Conservation (phyloP, 2,329 filamentous ascomycete genomes). For the Aspergillus thermomutatus region DNA sequence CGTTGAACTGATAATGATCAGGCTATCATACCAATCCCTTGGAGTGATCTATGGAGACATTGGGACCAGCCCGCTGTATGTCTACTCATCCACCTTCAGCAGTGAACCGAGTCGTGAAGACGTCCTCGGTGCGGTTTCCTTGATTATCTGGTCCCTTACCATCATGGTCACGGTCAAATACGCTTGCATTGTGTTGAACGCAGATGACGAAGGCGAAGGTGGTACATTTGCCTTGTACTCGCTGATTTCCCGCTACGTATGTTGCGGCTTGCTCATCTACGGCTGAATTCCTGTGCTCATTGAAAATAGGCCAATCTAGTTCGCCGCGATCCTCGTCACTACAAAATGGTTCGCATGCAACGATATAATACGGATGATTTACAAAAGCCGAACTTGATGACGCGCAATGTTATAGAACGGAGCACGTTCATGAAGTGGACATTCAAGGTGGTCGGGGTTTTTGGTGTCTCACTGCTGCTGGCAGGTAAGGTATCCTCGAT, state of each 20-base stretch:
- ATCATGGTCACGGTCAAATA: slow-evolving; percentile 59
- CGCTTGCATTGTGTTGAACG: slow-evolving; percentile 50
- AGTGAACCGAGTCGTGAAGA: slow-evolving; percentile 44
- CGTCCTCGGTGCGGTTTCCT: slow-evolving; percentile 52
- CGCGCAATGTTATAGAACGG: slow-evolving; percentile 48
- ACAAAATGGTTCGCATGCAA: slow-evolving; percentile 46
- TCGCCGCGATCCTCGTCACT: slow-evolving; percentile 50
- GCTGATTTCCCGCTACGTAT: slow-evolving; percentile 51
- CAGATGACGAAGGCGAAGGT: slow-evolving; percentile 57
- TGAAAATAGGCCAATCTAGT: slow-evolving; percentile 48
- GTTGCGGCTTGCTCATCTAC: not conserved
- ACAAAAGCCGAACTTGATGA: slow-evolving; percentile 37
- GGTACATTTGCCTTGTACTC: slow-evolving; percentile 56
- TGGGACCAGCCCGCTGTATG: slow-evolving; percentile 56
- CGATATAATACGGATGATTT: slow-evolving; percentile 46
- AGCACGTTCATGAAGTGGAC: slow-evolving; percentile 44
- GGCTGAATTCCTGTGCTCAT: not conserved
- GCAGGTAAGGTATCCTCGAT: slow-evolving; percentile 28
- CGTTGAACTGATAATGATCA: slow-evolving; percentile 1
- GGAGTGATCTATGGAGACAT: slow-evolving; percentile 61
- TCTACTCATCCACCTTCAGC: slow-evolving; percentile 54
- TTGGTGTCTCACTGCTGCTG: slow-evolving; percentile 54
- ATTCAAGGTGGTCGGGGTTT: slow-evolving; percentile 52
- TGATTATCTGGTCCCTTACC: slow-evolving; percentile 55
- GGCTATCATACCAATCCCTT: slow-evolving; percentile 54